Percentiles rank a stretch among this genome's conserved stretches.
phyloP scores from a whole-genome alignment of 148 eudicot species.

The Suaeda aralocaspica region DNA sequence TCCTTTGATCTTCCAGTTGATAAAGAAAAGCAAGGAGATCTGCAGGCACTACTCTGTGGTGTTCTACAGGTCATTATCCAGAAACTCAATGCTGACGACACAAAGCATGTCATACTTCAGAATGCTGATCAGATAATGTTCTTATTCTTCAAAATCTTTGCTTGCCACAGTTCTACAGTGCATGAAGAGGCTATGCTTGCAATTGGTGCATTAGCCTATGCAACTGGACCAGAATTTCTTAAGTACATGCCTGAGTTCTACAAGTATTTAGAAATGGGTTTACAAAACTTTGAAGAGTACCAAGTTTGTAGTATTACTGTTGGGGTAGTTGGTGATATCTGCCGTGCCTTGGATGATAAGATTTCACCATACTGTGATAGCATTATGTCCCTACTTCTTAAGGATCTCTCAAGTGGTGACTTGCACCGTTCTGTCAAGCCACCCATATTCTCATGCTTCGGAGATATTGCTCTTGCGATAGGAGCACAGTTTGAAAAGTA shows the following conservation, averaged over 20 bases:
- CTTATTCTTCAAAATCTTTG: constrained; percentile 50
- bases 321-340: constrained; percentile 75
- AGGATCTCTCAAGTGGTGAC: constrained; percentile 61
- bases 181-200: constrained; percentile 86
- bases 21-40: constrained; percentile 59
- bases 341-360: constrained; percentile 65
- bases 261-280: constrained; percentile 71
- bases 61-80: constrained; percentile 56
- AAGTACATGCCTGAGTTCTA: constrained; percentile 66
- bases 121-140: constrained; percentile 48
- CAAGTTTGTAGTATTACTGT: constrained; percentile 70
- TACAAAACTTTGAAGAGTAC: constrained; percentile 74
- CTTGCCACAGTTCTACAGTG: constrained; percentile 58
- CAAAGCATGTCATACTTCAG: constrained; percentile 37
- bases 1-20: constrained; percentile 53
- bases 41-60: constrained; percentile 66
- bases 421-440: constrained; percentile 73
- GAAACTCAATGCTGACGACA: constrained; percentile 42
- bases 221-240: constrained; percentile 53
- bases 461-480: constrained; percentile 76
- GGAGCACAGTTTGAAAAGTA: constrained; percentile 72
- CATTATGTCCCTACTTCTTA: constrained; percentile 63
- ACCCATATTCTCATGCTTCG: constrained; percentile 78
- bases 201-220: constrained; percentile 70
- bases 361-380: constrained; percentile 62